Conservation (phyloP, 805 yeast species). For the Debaryomyces tyrocola region DNA sequence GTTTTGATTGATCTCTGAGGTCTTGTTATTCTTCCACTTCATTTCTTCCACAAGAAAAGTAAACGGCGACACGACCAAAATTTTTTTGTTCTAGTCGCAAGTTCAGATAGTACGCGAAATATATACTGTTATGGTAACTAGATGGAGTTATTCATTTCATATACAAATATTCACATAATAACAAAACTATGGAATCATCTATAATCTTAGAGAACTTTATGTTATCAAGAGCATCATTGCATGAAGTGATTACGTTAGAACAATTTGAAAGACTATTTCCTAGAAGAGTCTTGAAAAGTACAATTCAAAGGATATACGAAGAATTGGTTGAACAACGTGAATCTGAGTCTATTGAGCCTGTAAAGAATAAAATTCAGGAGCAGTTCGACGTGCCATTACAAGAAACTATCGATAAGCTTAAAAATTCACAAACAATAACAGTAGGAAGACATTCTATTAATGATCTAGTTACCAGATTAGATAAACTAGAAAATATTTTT, state of each 20-base stretch:
- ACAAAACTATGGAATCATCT: slow-evolving; percentile 19
- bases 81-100: too few relatives aligned
- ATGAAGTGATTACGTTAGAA: slow-evolving; percentile 16
- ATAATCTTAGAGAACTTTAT: slow-evolving; percentile 20
- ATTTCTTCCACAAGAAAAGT: too few relatives aligned
- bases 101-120: too few relatives aligned
- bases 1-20: too few relatives aligned
- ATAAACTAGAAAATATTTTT: slow-evolving; percentile 22
- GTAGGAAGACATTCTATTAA: slow-evolving; percentile 9
- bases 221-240: slow-evolving; percentile 14
- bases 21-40: too few relatives aligned
- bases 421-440: background rate
- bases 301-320: slow-evolving; percentile 10
- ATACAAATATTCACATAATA: too few relatives aligned
- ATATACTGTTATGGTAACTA: too few relatives aligned
- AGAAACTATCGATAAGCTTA: slow-evolving; percentile 4
- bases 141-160: too few relatives aligned
- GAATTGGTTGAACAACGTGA: slow-evolving; percentile 12
- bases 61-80: too few relatives aligned
- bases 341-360: background rate
- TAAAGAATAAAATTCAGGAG: slow-evolving; percentile 11
- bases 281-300: slow-evolving; percentile 2
- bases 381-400: slow-evolving; percentile 26
- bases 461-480: slow-evolving; percentile 18
- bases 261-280: slow-evolving; percentile 19